Conservation (phyloP, 768 basidiomycete species). For the Amanita jacksonii region DNA sequence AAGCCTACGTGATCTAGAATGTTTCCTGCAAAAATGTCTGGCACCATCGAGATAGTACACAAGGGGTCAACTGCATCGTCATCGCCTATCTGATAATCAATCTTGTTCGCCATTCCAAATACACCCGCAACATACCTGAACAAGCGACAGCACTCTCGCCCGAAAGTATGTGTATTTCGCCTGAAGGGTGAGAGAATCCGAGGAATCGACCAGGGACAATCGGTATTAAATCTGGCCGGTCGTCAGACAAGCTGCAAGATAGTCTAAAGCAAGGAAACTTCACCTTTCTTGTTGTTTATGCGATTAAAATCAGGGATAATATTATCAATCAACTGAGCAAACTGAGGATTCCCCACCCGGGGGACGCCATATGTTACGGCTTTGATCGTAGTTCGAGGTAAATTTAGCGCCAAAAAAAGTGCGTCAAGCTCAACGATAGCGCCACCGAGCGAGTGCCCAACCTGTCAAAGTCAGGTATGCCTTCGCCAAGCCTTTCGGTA, state of each 20-base stretch:
- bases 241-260: no score
- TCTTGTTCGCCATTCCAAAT: neutral
- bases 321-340: constrained; percentile 40
- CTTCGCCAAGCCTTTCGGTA: constrained; percentile 5
- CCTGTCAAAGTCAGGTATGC: constrained; percentile 13
- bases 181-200: constrained; percentile 42
- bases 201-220: constrained; percentile 44
- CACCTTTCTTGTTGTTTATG: no score
- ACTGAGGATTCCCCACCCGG: constrained; percentile 42
- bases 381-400: constrained; percentile 32
- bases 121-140: constrained; percentile 20
- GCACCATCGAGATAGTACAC: constrained; percentile 47
- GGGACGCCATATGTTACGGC: constrained; percentile 41
- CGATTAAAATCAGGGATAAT: no score
- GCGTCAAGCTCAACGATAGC: constrained; percentile 44
- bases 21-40: constrained; percentile 40
- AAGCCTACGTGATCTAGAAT: constrained; percentile 44
- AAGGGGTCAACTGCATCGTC: constrained; percentile 45
- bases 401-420: constrained; percentile 35
- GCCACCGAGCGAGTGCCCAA: constrained; percentile 45
- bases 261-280: no score
- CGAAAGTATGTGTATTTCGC: constrained; percentile 44
- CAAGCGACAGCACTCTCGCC: constrained; percentile 27
- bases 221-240: constrained; percentile 45
- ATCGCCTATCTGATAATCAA: constrained; percentile 24